Evolutionary conservation across 202 grass and related monocot species (phyloP).

Genomic region (Zoysia matrella): DNA sequence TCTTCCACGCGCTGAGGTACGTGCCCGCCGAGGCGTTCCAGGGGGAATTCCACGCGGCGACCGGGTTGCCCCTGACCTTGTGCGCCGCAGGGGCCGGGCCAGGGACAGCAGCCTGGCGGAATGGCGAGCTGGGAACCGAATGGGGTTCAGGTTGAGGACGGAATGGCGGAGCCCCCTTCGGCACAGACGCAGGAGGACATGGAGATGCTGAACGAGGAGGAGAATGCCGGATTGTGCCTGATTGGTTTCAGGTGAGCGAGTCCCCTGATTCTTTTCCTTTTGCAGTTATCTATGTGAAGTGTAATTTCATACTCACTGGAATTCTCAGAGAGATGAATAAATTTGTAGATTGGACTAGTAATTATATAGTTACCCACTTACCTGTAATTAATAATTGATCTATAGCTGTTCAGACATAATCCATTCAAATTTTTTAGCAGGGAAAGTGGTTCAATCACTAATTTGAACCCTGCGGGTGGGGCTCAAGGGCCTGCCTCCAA

Average conservation of each 20-base stretch:
- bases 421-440: conserved; percentile 18
- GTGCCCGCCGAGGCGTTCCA: conserved; percentile 30
- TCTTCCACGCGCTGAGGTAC: conserved; percentile 50
- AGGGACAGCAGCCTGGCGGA: conserved; percentile 17
- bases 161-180: conserved; percentile 30
- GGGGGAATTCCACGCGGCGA: conserved; percentile 41
- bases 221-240: conserved; percentile 29
- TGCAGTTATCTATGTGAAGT: too few relatives aligned
- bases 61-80: conserved; percentile 47
- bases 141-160: conserved; percentile 20
- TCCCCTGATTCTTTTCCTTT: too few relatives aligned
- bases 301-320: not conserved
- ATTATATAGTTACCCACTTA: not conserved
- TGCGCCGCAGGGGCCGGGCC: conserved; percentile 1
- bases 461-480: not conserved
- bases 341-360: not conserved
- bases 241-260: conserved; percentile 39
- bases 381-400: not conserved
- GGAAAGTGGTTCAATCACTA: conserved; percentile 10
- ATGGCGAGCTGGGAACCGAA: conserved; percentile 11
- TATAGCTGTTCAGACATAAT: not conserved
- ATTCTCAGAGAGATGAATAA: not conserved
- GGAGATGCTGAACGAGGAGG: conserved; percentile 32
- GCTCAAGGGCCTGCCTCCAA: conserved; percentile 43
- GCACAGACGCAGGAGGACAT: not conserved